Evolutionary conservation across 2,329 filamentous ascomycete genomes (phyloP), one percentile per base, ranked within the genome.

Genomic region (Elsinoe batatas): DNA sequence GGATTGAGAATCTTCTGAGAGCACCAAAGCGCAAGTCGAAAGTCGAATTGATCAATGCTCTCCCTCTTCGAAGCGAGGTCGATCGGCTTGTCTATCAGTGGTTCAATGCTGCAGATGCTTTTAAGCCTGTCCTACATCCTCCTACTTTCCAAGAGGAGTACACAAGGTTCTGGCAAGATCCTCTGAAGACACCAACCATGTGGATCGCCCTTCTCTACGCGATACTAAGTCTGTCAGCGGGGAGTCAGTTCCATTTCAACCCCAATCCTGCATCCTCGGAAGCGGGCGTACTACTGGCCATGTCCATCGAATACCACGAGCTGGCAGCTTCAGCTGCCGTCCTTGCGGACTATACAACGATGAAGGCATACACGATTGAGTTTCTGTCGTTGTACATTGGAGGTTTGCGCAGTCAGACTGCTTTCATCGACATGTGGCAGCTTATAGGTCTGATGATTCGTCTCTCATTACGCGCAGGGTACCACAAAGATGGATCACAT

Each of bases 101-200:
- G 66, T 69, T 69, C 61, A 68, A 68, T 42, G 62, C 64, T 2
- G 61, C 64, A 0, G 65, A 69, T 53, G 65, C 67, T 0, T 68
- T 67, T 57, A 68, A 67, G 54, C 59, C 60, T 65, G 83, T 93
- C 61, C 80, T 93, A 51, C 88, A 94, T 64, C 66, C 64, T 12
- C 65, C 66, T 1, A 67, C 67, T 2, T 72, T 70, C 37, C 65
- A 69, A 38, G 64, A 68, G 15, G 64, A 69, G 69, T 78, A 78
- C 54, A 66, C 72, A 3, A 62, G 61, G 0, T 78, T 77, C 55
- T 78, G 75, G 74, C 57, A 65, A 6, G 60, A 71, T 10, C 72
- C 72, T 3, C 56, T 61, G 2, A 60, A 60, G 0, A 67, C 66
- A 1, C 67, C 74, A 0, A 63, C 71, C 2, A 69, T 72, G 56